Evolutionary conservation across 116 monocot genomes (phyloP), one percentile per base, ranked within the genome.

Genomic region (Cymodocea nodosa): DNA sequence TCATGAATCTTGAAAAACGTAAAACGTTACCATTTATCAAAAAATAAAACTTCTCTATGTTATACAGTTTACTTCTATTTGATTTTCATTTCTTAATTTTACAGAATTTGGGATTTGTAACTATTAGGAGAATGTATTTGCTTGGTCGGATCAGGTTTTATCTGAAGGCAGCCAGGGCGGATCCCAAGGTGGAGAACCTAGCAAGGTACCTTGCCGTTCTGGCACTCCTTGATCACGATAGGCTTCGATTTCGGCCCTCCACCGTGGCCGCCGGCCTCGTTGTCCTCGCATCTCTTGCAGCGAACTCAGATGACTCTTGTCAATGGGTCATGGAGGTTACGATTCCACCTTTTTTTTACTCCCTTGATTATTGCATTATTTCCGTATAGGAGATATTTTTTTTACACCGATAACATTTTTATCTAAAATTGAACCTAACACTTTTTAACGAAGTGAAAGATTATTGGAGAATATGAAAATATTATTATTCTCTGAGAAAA

Each of bases 211-310:
- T 97, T 15, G 95, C 95, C 2, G 76, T 83, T 8, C 57, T 90
- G 35, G 78, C 83, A 0, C 83, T 97, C 9, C 68, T 87, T 23
- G 88, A 97, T 73, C 87, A 87, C 40, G 68, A 83, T 34, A 79
- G 81, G 63, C 87, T 90, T 67, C 72, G 76, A 70, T 97, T 90
- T 75, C 83, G 85, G 85, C 87, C 95, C 23, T 97, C 95, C 49
- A 97, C 87, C 39, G 77, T 97, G 0, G 95, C 95, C 5, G 95
- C 95, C 16, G 78, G 87, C 53, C 53, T 97, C 16, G 90, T 90
- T 62, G 80, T 88, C 78, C 90, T 97, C 14, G 85, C 95, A 40
- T 87, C 85, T 69, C 81, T 90, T 15, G 85, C 82, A 48, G 56
- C 85, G 51, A 64, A 76, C 50, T 73, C 63, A 6, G 88, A 85